Base-by-base conservation (phyloP, 352 stramenopile species). In the Phytophthora pinifolia region DNA sequence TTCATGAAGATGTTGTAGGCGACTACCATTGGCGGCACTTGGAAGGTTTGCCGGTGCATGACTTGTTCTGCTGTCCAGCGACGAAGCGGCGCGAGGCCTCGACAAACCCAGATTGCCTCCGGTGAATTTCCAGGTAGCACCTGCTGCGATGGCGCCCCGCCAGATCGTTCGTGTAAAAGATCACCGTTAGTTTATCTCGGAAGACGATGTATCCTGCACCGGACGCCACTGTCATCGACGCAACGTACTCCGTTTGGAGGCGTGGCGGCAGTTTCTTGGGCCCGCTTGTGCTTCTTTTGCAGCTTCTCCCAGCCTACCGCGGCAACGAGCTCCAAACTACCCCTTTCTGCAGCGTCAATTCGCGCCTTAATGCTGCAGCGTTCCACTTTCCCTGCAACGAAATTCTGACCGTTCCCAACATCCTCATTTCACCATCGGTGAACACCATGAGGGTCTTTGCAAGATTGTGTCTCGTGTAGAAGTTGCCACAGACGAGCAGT, bases 251-350 rank as follows among this genome's bases (percentile, higher is more conserved):
- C 2, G 45, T 52, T 14, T 25, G 45, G 0, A 13, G 18, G 33
- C 43, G 45, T 27, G 32, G 7, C n/a, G n/a, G n/a, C n/a, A n/a
- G n/a, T n/a, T n/a, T n/a, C n/a, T n/a, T n/a, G n/a, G n/a, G 4
- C 31, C 18, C 52, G 15, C 6, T 59, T 50, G 27, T 59, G 52
- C 22, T 49, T 51, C n/a, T 59, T 42, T 27, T 59, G 41, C 5
- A 43, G 34, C 43, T 54, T 47, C 30, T 53, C 43, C 36, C 42
- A 53, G 9, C 54, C 52, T 1, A 60, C 0, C 1, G 43, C 52
- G 0, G 52, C 35, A 10, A 54, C 12, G 12, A 54, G 36, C 18
- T 60, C 52, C 52, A 42, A 54, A 1, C 1, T n/a, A 12, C 41
- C 51, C 7, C 42, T 3, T 4, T 59, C 51, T 4, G 33, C 42